phyloP scores from a whole-genome alignment of 441 rosid genomes.

The Capsella rubella region DNA sequence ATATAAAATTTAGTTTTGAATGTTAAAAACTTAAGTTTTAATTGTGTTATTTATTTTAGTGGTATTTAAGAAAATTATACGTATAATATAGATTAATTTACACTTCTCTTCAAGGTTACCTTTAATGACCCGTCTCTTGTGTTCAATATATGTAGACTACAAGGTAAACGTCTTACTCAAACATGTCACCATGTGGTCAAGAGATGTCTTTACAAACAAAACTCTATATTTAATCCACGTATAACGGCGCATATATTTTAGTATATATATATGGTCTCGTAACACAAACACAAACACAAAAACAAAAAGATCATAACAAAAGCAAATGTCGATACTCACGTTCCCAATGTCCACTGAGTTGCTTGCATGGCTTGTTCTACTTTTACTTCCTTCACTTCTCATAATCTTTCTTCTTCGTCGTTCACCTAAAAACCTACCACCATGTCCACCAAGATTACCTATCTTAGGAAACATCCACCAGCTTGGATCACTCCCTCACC shows the following conservation, averaged over 20 bases:
- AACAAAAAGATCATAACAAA: background rate
- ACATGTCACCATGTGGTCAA: background rate
- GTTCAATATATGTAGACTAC: background rate
- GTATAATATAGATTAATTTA: no score
- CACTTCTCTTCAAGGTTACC: background rate
- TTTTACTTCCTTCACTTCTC: slow-evolving; percentile 32
- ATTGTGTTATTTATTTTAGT: no score
- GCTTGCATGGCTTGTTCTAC: slow-evolving; percentile 39
- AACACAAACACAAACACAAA: background rate
- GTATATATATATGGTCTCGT: background rate
- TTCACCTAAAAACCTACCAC: slow-evolving; percentile 46
- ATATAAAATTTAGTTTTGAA: no score
- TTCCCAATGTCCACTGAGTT: slow-evolving; percentile 15
- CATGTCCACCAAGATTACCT: slow-evolving; percentile 67
- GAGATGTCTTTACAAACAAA: background rate
- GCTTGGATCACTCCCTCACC: slow-evolving; percentile 52
- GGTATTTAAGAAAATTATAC: no score
- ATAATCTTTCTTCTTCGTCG: slow-evolving; percentile 25
- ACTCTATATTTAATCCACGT: no score
- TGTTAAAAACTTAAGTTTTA: no score
- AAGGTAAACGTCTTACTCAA: background rate
- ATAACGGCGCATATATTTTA: no score
- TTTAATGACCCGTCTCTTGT: background rate
- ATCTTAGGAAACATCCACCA: slow-evolving; percentile 71
- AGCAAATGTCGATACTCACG: slow-evolving; percentile 27